Evolutionary conservation across 352 stramenopile genomes (phyloP).

Genomic region (Lagenidium sp.): DNA sequence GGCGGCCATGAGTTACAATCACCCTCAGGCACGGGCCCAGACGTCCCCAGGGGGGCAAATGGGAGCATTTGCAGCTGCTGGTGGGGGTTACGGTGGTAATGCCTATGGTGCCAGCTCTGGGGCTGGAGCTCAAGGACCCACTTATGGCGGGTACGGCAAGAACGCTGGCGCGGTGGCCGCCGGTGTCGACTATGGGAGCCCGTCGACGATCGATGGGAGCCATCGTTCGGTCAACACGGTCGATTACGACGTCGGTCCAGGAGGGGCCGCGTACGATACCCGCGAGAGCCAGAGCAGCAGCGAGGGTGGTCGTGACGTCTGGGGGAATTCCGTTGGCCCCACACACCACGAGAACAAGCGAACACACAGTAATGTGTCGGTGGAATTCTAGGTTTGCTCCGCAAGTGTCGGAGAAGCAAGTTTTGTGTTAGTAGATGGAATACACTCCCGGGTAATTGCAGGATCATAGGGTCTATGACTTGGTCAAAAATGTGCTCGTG

Average conservation of each 20-base stretch:
- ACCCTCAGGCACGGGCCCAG: not conserved
- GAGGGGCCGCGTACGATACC: not conserved
- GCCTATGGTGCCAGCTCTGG: not conserved
- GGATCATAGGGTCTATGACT: not conserved
- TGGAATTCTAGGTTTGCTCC: conserved; percentile 66
- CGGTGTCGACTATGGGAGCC: conserved; percentile 34
- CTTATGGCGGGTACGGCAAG: not conserved
- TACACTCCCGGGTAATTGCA: not conserved
- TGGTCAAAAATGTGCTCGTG: too few relatives aligned
- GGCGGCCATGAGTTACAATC: conserved; percentile 10
- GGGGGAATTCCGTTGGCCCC: conserved; percentile 22
- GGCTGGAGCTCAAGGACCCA: not conserved
- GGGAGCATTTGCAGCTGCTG: too few relatives aligned
- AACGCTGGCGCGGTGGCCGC: conserved; percentile 2
- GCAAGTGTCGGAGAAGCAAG: too few relatives aligned
- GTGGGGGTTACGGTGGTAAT: too few relatives aligned
- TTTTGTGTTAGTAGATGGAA: not conserved
- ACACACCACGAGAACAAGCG: conserved; percentile 30
- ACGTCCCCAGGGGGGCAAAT: conserved; percentile 3
- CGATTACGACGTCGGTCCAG: not conserved
- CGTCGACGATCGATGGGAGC: conserved; percentile 27
- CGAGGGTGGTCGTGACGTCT: conserved; percentile 24
- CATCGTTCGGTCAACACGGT: conserved; percentile 5
- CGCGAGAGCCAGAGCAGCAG: conserved; percentile 6
- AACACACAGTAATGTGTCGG: conserved; percentile 40